These are phyloP conservation scores for Nidularia pulvinata DNA, from an alignment of 768 basidiomycete genomes.

Conservation along the genomic window DNA sequence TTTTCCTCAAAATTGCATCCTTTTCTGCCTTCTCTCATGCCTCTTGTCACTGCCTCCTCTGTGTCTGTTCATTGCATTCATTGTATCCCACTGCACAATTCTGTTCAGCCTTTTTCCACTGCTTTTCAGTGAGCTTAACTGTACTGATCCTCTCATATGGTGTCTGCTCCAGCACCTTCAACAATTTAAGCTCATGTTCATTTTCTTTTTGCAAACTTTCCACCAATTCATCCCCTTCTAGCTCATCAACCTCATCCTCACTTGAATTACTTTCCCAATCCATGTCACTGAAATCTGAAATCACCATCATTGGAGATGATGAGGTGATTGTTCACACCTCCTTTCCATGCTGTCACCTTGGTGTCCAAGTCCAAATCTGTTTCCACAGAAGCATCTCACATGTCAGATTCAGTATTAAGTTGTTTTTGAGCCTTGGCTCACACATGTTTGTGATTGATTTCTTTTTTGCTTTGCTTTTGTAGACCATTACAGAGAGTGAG, in stretches of 20 bases:
- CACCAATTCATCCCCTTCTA: slow-evolving; percentile 4
- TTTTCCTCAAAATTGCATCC: slow-evolving; percentile 2
- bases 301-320: neutral
- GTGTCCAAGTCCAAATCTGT: too few species aligned
- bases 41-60: slow-evolving; percentile 5
- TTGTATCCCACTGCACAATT: slow-evolving; percentile 10
- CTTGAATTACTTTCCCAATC: neutral
- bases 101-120: slow-evolving; percentile 12
- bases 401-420: too few species aligned
- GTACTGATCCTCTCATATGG: neutral
- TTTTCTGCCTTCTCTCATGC: slow-evolving; percentile 7
- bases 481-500: too few species aligned
- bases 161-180: neutral
- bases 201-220: slow-evolving; percentile 1
- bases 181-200: neutral
- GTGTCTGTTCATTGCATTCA: slow-evolving; percentile 1
- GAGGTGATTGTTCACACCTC: neutral
- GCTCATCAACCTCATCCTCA: slow-evolving; percentile 3
- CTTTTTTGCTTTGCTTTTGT: too few species aligned
- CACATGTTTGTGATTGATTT: too few species aligned
- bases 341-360: neutral
- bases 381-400: too few species aligned
- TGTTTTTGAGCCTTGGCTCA: too few species aligned
- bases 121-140: neutral
- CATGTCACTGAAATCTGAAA: neutral